A percentile compares a stretch with the other conserved stretches of the same genome.
Conservation (phyloP, 2,329 filamentous ascomycete species). For the Colletotrichum australisinense region DNA sequence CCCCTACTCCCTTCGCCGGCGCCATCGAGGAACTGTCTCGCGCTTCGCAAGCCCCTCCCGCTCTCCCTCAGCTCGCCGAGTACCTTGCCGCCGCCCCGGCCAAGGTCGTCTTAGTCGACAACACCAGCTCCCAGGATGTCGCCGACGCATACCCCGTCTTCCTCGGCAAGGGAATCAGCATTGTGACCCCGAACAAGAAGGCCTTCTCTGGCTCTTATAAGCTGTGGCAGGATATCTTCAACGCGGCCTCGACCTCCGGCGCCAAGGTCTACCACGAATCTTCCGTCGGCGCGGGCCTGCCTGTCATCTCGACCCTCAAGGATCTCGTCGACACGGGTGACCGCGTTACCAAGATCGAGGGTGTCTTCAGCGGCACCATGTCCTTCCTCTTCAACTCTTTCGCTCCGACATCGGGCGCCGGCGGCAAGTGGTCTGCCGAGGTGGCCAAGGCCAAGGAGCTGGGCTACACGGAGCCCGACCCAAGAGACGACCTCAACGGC, state of each 20-base stretch:
- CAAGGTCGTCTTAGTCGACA: constrained; percentile 89
- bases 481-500: constrained; percentile 87
- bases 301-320: constrained; percentile 91
- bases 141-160: constrained; percentile 86
- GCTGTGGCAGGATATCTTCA: constrained; percentile 90
- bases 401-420: constrained; percentile 80
- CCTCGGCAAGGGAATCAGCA: constrained; percentile 83
- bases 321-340: constrained; percentile 97
- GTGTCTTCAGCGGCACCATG: constrained; percentile 97
- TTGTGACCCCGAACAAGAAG: constrained; percentile 99
- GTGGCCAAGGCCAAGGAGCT: constrained; percentile 92
- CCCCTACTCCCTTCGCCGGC: constrained; percentile 70
- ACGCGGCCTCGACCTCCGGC: constrained; percentile 74
- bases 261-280: constrained; percentile 96
- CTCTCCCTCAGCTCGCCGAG: constrained; percentile 76
- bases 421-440: constrained; percentile 89
- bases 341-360: constrained; percentile 90
- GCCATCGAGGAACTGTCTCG: constrained; percentile 72
- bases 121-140: constrained; percentile 90
- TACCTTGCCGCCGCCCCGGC: constrained; percentile 83
- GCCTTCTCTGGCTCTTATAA: constrained; percentile 86
- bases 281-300: constrained; percentile 91
- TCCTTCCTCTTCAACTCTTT: constrained; percentile 99
- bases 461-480: constrained; percentile 92
- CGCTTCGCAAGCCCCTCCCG: constrained; percentile 73